Conservation (phyloP, 345 rosid genomes). For the Populus nigra region DNA sequence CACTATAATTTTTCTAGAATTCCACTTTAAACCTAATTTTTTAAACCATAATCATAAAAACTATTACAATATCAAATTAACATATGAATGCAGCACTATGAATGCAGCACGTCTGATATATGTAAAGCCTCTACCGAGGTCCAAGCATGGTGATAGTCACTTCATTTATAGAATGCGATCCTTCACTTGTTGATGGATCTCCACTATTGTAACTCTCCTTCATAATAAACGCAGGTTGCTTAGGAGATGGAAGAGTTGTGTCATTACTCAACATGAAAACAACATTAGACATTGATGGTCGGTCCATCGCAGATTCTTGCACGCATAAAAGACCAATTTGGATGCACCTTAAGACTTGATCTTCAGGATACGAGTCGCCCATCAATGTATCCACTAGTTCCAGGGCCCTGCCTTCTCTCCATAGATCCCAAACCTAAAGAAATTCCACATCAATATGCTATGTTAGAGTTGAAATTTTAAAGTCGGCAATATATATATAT, state of each 20-base stretch:
- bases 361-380: conserved; percentile 18
- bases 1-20: no score
- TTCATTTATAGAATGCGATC: conserved; percentile 16
- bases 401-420: conserved; percentile 24
- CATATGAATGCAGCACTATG: conserved; percentile 15
- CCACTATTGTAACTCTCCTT: conserved; percentile 12
- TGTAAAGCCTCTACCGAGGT: conserved; percentile 10
- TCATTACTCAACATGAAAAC: conserved; percentile 47
- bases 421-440: conserved; percentile 54
- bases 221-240: conserved; percentile 46
- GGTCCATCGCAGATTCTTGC: conserved; percentile 52
- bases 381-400: conserved; percentile 36
- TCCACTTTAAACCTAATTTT: no score
- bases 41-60: no score
- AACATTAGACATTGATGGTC: conserved; percentile 53
- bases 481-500: no score
- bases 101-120: neutral
- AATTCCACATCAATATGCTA: neutral
- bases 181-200: conserved; percentile 10
- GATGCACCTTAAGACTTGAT: conserved; percentile 46
- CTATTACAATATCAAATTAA: neutral
- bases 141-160: conserved; percentile 17
- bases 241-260: conserved; percentile 39
- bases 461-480: neutral
- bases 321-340: conserved; percentile 62